Base-by-base conservation (phyloP, 208 protist species). In the Trypanosoma platydactyli region DNA sequence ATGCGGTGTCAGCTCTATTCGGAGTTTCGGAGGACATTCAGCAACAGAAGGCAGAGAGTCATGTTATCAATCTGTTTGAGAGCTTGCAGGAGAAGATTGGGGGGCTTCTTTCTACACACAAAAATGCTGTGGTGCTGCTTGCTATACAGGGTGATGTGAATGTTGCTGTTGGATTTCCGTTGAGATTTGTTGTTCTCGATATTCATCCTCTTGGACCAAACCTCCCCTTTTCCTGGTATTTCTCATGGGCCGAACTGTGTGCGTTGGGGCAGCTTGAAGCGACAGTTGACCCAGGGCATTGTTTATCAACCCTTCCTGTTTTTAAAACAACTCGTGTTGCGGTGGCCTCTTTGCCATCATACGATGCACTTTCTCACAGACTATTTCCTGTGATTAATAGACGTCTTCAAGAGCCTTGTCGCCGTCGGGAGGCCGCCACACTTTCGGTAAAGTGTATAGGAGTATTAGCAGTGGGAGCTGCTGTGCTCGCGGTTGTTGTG, bases 221-320 rank as follows among this genome's bases (percentile, higher is more conserved):
- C 15, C n/a, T 84, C 33, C 74, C 79, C 0, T 84, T 78, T 59
- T 29, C 16, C 33, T 80, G 73, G 79, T 70, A 84, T 45, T 66
- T 84, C 35, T 75, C 70, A 12, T 84, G 79, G 73, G 79, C 53
- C 6, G 73, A 84, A 33, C 41, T 80, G 18, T 84, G 79, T 58
- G 61, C 79, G 20, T 30, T 84, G 4, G 78, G 78, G n/a, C 78
- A 84, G 50, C 29, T 70, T 58, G 56, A 50, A 16, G n/a, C 57
- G 24, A 44, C 7, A 29, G 20, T 4, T 12, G 41, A 27, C 22
- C 42, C 24, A 22, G 61, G 40, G 22, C 6, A 25, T 24, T 18
- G 22, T 27, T 38, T 38, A 56, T 9, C n/a, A 20, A 11, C 46
- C 5, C n/a, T 57, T 64, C 65, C 71, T 24, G 52, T 74, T 24